A percentile compares a stretch with the other conserved stretches of the same genome.
These are phyloP conservation scores for Auricularia sp. DNA, from an alignment of 768 basidiomycete genomes.

Conservation along the genomic window DNA sequence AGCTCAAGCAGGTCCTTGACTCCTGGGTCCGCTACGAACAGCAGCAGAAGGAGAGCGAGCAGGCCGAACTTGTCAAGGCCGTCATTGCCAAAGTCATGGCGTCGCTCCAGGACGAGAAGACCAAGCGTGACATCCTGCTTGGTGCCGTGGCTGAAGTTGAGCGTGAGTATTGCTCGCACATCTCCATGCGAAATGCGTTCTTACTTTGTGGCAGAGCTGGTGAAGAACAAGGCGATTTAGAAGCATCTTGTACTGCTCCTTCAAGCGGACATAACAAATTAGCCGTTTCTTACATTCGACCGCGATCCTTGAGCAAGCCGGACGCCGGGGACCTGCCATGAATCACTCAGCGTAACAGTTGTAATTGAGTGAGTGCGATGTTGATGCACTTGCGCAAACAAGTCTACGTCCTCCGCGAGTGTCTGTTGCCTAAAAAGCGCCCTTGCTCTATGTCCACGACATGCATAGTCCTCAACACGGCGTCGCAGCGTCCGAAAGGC, in stretches of 20 bases:
- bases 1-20: conserved; percentile 91
- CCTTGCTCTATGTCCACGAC: too few relatives aligned
- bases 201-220: conserved; percentile 47
- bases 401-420: too few relatives aligned
- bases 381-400: too few relatives aligned
- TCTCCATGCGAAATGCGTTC: background rate
- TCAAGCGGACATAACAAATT: background rate
- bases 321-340: too few relatives aligned
- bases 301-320: too few relatives aligned
- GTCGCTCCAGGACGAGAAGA: conserved; percentile 76
- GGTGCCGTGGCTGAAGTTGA: conserved; percentile 84
- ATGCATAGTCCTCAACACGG: background rate
- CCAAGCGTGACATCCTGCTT: conserved; percentile 71
- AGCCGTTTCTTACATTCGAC: too few relatives aligned
- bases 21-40: conserved; percentile 98
- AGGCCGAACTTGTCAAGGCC: conserved; percentile 77
- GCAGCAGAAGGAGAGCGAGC: conserved; percentile 92
- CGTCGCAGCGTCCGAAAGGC: background rate
- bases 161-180: conserved; percentile 47
- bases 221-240: conserved; percentile 89
- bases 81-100: conserved; percentile 85
- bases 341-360: too few relatives aligned
- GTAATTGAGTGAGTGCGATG: too few relatives aligned
- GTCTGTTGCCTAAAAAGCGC: too few relatives aligned
- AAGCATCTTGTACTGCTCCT: background rate